phyloP scores from a whole-genome alignment of 2,329 filamentous ascomycete genomes.

The Trichoderma atrobrunneum region DNA sequence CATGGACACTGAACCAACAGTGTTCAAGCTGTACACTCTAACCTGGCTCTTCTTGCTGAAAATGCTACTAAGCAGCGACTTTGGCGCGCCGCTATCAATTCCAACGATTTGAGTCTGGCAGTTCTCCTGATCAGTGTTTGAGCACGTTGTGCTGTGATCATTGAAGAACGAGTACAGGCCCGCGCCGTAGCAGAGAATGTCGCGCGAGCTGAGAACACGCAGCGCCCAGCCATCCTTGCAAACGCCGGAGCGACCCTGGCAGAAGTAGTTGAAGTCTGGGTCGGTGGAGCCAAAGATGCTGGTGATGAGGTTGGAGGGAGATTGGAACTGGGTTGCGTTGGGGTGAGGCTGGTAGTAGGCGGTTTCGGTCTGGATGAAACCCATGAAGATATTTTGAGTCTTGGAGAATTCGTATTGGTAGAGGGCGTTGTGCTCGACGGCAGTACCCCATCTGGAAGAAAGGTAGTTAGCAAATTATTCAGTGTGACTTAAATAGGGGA shows the following conservation, averaged over 20 bases:
- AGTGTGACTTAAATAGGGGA: not conserved
- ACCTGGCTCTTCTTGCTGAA: slow-evolving; percentile 4
- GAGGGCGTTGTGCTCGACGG: slow-evolving; percentile 33
- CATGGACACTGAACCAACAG: not conserved
- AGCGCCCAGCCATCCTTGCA: slow-evolving; percentile 29
- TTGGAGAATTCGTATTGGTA: slow-evolving; percentile 49
- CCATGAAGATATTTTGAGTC: slow-evolving; percentile 47
- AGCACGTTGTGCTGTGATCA: slow-evolving; percentile 25
- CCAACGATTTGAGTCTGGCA: slow-evolving; percentile 24
- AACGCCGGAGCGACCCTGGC: not conserved
- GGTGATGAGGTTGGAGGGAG: not conserved
- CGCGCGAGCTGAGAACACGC: slow-evolving; percentile 23
- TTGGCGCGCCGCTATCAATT: slow-evolving; percentile 3
- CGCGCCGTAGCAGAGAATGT: slow-evolving; percentile 27
- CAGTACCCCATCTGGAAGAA: slow-evolving; percentile 22
- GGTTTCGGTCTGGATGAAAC: slow-evolving; percentile 44
- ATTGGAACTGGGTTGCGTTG: slow-evolving; percentile 21
- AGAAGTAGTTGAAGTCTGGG: slow-evolving; percentile 20
- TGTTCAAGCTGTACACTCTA: slow-evolving; percentile 23
- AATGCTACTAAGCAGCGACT: not conserved
- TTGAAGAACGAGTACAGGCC: slow-evolving; percentile 29
- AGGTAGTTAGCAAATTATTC: not conserved
- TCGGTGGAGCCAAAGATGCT: slow-evolving; percentile 10
- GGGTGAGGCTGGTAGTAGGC: slow-evolving; percentile 26
- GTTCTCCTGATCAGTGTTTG: slow-evolving; percentile 20